phyloP scores from a whole-genome alignment of 2,329 filamentous ascomycete genomes.

The Samsoniella hepiali region DNA sequence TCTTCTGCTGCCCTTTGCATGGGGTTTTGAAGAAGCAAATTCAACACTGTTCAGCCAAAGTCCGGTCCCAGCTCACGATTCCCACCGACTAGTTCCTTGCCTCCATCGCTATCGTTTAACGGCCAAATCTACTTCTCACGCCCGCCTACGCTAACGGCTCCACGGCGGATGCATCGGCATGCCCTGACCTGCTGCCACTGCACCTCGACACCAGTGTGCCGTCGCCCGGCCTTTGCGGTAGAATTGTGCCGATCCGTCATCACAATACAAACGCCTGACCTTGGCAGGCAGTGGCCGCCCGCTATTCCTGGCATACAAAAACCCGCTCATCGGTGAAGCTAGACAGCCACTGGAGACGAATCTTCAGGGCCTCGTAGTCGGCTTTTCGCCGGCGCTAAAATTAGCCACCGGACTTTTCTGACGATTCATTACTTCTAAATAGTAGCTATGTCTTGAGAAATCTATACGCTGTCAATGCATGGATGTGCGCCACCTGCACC shows the following conservation, averaged over 20 bases:
- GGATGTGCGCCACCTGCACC: slow-evolving; percentile 20
- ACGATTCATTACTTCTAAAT: no score
- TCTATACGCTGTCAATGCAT: slow-evolving; percentile 17
- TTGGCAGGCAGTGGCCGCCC: no score
- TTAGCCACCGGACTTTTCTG: background rate
- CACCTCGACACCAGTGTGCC: background rate
- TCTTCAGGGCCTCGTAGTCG: background rate
- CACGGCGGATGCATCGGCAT: slow-evolving; percentile 7
- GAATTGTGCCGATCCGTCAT: background rate
- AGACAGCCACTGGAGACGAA: background rate
- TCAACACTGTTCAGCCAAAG: no score
- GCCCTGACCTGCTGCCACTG: background rate
- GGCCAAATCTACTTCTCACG: background rate
- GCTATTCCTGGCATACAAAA: no score
- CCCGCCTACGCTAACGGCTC: background rate
- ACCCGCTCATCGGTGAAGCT: no score
- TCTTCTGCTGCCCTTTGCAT: no score
- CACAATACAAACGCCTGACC: no score
- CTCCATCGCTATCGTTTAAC: background rate
- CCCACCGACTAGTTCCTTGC: no score
- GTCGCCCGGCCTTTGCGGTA: background rate
- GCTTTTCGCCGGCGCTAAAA: no score
- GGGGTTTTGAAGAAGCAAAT: no score
- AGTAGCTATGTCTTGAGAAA: slow-evolving; percentile 1
- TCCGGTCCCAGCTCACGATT: no score